Conservation (phyloP, 306 rosid species). For the Vigna mungo region DNA sequence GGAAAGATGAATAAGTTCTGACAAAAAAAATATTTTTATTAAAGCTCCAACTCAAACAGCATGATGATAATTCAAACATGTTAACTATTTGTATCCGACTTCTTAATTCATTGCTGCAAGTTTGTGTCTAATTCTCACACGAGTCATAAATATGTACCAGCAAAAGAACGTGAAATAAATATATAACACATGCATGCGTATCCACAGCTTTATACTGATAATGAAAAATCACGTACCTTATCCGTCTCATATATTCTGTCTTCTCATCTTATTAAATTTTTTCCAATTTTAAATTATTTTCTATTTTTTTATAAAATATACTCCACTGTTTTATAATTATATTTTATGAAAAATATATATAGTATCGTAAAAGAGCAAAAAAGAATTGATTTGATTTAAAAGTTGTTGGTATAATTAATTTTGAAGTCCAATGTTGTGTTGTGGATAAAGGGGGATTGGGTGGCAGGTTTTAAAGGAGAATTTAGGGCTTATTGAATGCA, state of each 20-base stretch:
- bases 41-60: too few species aligned
- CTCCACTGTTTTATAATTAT: too few species aligned
- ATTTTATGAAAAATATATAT: too few species aligned
- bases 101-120: not conserved
- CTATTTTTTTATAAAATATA: too few species aligned
- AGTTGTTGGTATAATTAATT: slow-evolving; percentile 34
- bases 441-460: slow-evolving; percentile 28
- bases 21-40: too few species aligned
- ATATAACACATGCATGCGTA: not conserved
- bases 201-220: not conserved
- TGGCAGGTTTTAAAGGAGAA: slow-evolving; percentile 9
- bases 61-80: too few species aligned
- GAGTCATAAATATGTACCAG: slow-evolving; percentile 13
- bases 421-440: slow-evolving; percentile 17
- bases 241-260: not conserved
- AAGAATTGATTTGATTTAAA: not conserved
- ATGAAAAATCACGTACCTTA: not conserved
- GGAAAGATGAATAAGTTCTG: too few species aligned
- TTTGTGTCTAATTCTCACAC: not conserved
- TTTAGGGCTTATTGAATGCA: slow-evolving; percentile 13
- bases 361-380: too few species aligned
- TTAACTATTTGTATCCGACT: too few species aligned
- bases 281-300: not conserved
- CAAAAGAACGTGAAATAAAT: not conserved
- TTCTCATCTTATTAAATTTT: not conserved